Conservation (phyloP, 148 eudicot species). For the Silene latifolia region DNA sequence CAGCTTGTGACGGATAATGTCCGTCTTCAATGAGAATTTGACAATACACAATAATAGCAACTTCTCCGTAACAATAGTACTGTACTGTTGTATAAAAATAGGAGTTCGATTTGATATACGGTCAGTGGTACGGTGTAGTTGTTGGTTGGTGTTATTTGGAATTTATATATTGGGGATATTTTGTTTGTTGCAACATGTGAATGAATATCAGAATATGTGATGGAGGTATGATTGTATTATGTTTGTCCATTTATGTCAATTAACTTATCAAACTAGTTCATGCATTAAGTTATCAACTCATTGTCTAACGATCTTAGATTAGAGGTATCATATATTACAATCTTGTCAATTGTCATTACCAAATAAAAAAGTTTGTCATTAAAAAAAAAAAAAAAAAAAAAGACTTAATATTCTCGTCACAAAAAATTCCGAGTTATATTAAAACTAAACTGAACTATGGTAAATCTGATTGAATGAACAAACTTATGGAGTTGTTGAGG, state of each 20-base stretch:
- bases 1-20: no score
- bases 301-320: neutral
- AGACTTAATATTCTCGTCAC: no score
- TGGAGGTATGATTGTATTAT: neutral
- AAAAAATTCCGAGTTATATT: no score
- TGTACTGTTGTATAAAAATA: neutral
- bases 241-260: constrained; percentile 1
- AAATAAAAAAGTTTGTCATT: no score
- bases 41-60: neutral
- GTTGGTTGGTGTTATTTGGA: neutral
- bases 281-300: neutral
- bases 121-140: neutral
- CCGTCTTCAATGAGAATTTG: no score
- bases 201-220: no score
- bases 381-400: no score
- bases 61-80: neutral
- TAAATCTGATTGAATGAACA: no score
- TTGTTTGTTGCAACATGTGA: constrained; percentile 1
- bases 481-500: no score
- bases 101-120: neutral
- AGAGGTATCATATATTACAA: no score
- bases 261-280: neutral
- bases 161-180: neutral
- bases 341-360: no score
- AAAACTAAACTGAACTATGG: no score